These are phyloP conservation scores for Podospora tetraspora DNA, from an alignment of 495 filamentous ascomycete species.

Conservation along the genomic window DNA sequence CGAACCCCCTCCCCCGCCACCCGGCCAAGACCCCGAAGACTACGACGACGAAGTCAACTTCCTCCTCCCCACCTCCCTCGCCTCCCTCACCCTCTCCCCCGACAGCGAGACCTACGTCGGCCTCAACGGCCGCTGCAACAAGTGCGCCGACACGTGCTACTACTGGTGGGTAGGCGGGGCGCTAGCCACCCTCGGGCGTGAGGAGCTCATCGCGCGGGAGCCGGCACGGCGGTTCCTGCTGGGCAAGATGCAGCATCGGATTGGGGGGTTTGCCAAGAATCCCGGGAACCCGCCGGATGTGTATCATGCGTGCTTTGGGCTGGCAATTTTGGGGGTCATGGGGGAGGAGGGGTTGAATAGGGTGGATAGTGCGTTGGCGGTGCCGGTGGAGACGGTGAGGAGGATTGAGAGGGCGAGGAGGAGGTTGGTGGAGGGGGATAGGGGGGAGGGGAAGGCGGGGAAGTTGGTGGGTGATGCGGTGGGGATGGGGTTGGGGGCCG, in stretches of 20 bases:
- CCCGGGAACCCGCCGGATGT: slow-evolving; percentile 82
- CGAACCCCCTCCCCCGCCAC: slow-evolving; percentile 41
- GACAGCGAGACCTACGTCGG: slow-evolving; percentile 46
- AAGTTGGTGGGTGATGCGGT: slow-evolving; percentile 17
- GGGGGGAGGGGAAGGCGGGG: slow-evolving; percentile 7
- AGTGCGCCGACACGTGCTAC: slow-evolving; percentile 89
- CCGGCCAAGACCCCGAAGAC: slow-evolving; percentile 28
- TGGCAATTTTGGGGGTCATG: slow-evolving; percentile 68
- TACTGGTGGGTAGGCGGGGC: slow-evolving; percentile 81
- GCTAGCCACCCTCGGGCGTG: slow-evolving; percentile 60
- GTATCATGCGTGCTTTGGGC: slow-evolving; percentile 83
- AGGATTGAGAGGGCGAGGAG: slow-evolving; percentile 39
- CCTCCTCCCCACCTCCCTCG: slow-evolving; percentile 31
- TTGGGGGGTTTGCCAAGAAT: slow-evolving; percentile 85
- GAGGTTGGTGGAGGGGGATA: slow-evolving; percentile 24
- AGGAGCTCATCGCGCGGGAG: slow-evolving; percentile 53
- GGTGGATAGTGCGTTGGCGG: slow-evolving; percentile 66
- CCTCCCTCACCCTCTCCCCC: slow-evolving; percentile 25
- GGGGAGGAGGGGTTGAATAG: slow-evolving; percentile 52
- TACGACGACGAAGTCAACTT: slow-evolving; percentile 41
- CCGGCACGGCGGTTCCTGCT: slow-evolving; percentile 72
- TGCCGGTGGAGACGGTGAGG: slow-evolving; percentile 48
- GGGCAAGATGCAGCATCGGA: slow-evolving; percentile 80
- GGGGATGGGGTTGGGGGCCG: slow-evolving; percentile 23
- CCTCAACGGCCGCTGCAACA: slow-evolving; percentile 86